Conservation (phyloP, 2,329 filamentous ascomycete species). For the Aspergillus fischeri region DNA sequence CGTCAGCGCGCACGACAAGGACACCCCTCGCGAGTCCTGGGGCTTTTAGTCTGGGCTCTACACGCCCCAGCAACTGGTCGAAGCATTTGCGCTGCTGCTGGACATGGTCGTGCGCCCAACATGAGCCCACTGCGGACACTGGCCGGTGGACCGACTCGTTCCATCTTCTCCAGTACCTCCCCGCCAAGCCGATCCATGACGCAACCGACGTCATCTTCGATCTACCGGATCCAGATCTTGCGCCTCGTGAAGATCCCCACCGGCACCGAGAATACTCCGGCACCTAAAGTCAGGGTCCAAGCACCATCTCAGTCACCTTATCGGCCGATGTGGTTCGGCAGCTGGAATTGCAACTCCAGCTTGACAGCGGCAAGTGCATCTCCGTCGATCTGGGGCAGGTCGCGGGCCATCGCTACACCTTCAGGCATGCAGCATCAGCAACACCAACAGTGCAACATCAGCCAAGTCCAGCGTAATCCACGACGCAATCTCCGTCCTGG, state of each 20-base stretch:
- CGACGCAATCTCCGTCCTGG: conserved; percentile 1
- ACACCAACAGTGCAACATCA: neutral
- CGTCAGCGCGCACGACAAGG: neutral
- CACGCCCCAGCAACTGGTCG: conserved; percentile 17
- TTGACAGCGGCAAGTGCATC: conserved; percentile 6
- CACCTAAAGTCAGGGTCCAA: neutral
- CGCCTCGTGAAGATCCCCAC: conserved; percentile 12
- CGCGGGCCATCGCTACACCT: conserved; percentile 19
- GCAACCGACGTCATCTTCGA: conserved; percentile 12
- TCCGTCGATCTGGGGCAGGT: conserved; percentile 20
- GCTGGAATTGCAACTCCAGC: conserved; percentile 10
- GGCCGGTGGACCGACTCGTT: conserved; percentile 7
- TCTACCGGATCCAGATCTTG: conserved; percentile 12
- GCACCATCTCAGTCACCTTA: neutral
- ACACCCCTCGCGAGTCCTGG: conserved; percentile 10
- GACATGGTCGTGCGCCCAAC: conserved; percentile 11
- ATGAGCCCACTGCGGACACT: conserved; percentile 6
- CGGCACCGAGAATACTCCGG: neutral
- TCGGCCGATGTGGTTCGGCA: neutral
- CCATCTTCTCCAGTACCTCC: conserved; percentile 20
- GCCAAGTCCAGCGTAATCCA: neutral
- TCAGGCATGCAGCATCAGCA: neutral
- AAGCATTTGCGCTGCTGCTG: conserved; percentile 16
- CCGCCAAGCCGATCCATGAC: conserved; percentile 8
- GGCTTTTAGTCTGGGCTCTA: conserved; percentile 12